phyloP scores from a whole-genome alignment of 164 flowering plant genomes.

The Aristolochia fimbriata region DNA sequence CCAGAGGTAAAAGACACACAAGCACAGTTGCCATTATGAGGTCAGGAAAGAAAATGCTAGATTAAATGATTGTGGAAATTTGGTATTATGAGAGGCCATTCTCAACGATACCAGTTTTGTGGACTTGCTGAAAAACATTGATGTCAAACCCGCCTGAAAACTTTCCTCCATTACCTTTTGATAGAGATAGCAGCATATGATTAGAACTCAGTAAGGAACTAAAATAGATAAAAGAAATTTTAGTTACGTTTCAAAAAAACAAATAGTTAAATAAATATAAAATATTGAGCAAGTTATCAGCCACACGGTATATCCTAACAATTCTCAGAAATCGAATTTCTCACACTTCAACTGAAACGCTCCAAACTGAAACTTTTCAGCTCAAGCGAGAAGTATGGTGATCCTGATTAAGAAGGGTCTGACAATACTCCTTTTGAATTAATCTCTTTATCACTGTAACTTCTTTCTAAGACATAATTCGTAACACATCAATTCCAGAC shows the following conservation, averaged over 20 bases:
- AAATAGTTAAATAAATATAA: neutral
- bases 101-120: conserved; percentile 41
- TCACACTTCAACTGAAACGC: too few species aligned
- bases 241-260: neutral
- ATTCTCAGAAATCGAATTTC: too few species aligned
- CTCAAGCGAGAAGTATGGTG: too few species aligned
- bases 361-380: too few species aligned
- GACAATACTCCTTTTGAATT: too few species aligned
- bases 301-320: too few species aligned
- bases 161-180: conserved; percentile 59
- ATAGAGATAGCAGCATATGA: neutral
- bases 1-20: conserved; percentile 6
- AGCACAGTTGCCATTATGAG: neutral
- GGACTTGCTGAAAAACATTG: conserved; percentile 53
- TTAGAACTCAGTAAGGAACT: neutral
- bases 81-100: neutral
- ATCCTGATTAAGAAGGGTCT: too few species aligned
- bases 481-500: too few species aligned
- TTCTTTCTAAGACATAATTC: too few species aligned
- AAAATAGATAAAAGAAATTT: neutral
- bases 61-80: neutral
- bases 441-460: too few species aligned
- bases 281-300: neutral
- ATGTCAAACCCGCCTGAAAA: conserved; percentile 92
- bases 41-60: neutral